phyloP scores from a whole-genome alignment of 352 stramenopile genomes.

The Globisporangium viniferum region DNA sequence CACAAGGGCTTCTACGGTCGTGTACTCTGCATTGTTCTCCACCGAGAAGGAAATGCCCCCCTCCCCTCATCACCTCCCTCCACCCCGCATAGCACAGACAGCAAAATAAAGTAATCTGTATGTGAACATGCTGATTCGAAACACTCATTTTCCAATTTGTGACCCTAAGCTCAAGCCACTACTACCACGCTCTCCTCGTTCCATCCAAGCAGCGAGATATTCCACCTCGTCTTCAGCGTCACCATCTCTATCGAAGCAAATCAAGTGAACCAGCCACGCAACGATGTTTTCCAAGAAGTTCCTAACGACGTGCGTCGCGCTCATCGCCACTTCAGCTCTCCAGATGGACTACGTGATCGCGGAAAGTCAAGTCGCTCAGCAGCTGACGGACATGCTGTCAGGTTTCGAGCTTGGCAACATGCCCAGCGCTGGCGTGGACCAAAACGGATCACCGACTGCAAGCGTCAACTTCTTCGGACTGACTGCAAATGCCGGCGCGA shows the following conservation, averaged over 20 bases:
- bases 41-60: no score
- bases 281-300: not conserved
- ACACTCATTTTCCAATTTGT: no score
- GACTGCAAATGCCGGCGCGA: not conserved
- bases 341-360: not conserved
- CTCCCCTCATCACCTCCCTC: no score
- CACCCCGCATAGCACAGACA: no score
- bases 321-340: not conserved
- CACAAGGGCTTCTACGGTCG: no score
- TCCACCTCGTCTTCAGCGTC: not conserved
- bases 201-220: not conserved
- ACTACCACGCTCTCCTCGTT: no score
- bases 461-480: not conserved
- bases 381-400: not conserved
- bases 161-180: no score
- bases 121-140: no score
- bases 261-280: not conserved
- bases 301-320: not conserved
- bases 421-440: not conserved
- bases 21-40: no score
- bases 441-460: not conserved
- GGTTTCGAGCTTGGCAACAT: not conserved
- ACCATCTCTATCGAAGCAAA: not conserved
- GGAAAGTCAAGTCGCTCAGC: not conserved
- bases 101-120: no score